Percentiles rank a stretch among this genome's conserved stretches.
These are phyloP conservation scores for Backusella tarrabulga DNA, from an alignment of 192 early-diverging fungal species.

Conservation along the genomic window DNA sequence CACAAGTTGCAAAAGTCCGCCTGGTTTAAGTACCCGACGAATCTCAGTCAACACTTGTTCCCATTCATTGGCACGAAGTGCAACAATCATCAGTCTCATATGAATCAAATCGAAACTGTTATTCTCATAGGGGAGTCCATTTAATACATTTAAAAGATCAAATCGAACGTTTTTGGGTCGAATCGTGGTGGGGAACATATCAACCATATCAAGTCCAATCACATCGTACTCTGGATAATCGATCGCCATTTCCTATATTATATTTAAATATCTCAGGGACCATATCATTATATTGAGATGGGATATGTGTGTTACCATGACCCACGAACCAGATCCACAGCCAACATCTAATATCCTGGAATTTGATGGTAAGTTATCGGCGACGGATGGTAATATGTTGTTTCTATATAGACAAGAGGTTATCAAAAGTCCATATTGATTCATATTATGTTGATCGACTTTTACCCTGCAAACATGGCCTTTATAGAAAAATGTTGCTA, in stretches of 20 bases:
- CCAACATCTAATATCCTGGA: conserved; percentile 34
- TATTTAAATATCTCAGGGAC: background rate
- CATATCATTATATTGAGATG: background rate
- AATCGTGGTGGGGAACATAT: conserved; percentile 36
- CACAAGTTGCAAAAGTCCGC: conserved; percentile 27
- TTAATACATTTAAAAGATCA: conserved; percentile 22
- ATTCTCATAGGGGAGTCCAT: conserved; percentile 26
- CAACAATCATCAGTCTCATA: conserved; percentile 37
- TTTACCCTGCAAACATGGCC: conserved; percentile 11
- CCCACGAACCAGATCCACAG: conserved; percentile 41
- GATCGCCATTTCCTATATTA: conserved; percentile 35
- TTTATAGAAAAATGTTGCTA: conserved; percentile 25
- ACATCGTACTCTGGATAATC: conserved; percentile 29
- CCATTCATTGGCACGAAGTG: conserved; percentile 27
- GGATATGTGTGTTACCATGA: conserved; percentile 15
- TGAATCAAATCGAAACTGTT: conserved; percentile 39
- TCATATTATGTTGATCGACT: background rate
- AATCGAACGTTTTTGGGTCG: conserved; percentile 38
- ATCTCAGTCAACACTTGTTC: conserved; percentile 19
- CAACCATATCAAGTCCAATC: conserved; percentile 38
- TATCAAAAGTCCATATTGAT: background rate
- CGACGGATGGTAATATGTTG: conserved; percentile 4
- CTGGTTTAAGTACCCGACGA: conserved; percentile 33
- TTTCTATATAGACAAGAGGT: background rate
- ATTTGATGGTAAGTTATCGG: background rate